Evolutionary conservation across 2,329 filamentous ascomycete genomes (phyloP).

Genomic region (Diaporthe aspalathi): DNA sequence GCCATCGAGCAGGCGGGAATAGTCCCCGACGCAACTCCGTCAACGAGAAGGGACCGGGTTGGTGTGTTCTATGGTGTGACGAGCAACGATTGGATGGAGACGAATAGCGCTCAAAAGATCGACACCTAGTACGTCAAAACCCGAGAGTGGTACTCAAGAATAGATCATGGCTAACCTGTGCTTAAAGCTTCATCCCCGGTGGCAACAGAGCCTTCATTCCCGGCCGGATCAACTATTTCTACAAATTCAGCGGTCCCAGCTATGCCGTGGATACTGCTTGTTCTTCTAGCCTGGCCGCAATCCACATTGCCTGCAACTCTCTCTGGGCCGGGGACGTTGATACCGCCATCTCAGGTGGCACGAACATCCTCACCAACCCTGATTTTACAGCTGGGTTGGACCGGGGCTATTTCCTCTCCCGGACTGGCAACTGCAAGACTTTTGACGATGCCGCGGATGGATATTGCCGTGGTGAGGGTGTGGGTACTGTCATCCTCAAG

Average conservation of each 20-base stretch:
- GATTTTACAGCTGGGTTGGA: conserved; percentile 72
- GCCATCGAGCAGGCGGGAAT: conserved; percentile 58
- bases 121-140: conserved; percentile 46
- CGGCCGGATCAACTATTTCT: conserved; percentile 52
- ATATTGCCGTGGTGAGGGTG: conserved; percentile 64
- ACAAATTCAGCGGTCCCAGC: conserved; percentile 49
- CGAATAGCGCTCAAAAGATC: conserved; percentile 61
- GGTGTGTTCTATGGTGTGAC: conserved; percentile 74
- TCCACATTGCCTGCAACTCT: conserved; percentile 59
- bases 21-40: conserved; percentile 41
- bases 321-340: conserved; percentile 72
- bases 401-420: conserved; percentile 71
- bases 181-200: conserved; percentile 55
- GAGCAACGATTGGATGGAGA: conserved; percentile 66
- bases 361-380: conserved; percentile 72
- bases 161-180: not conserved
- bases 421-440: conserved; percentile 48
- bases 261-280: conserved; percentile 54
- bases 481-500: conserved; percentile 60
- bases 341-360: conserved; percentile 71
- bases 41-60: conserved; percentile 60
- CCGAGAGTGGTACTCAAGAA: no score
- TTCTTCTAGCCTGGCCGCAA: conserved; percentile 49
- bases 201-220: conserved; percentile 48
- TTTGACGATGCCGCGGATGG: conserved; percentile 54